Evolutionary conservation across 371 early-diverging fungal genomes (phyloP), one percentile per base, ranked within the genome.

Genomic region (Syncephalastrum contaminatum): DNA sequence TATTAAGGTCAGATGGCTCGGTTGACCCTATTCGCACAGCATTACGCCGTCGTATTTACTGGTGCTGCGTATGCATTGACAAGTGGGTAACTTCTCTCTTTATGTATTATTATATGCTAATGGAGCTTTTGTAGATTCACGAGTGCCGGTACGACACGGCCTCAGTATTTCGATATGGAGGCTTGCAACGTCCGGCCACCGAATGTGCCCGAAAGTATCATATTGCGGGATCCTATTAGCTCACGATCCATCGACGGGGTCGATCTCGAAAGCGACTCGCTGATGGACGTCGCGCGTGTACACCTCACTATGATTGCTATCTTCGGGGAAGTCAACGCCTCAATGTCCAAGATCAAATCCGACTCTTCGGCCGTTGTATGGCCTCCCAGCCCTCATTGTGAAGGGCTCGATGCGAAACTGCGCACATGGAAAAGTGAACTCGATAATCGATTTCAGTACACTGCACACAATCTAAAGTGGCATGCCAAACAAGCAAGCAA

Each of bases 21-120:
- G 40, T 76, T 1, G 78, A 77, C 52, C 64, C 74, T 51, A 70
- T 73, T 7, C 72, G 79, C 15, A 79, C 80, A 59, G 79, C 81
- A 42, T 61, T 80, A 20, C 59, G 86, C 40, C 50, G 84, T 14
- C 65, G 86, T n/a, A 73, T 81, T 1, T 83, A 81, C 56, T 84
- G 83, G 83, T 76, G 80, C 30, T 76, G 75, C 25, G 67, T 80
- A 27, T 72, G 70, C 39, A 65, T 77, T 16, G 78, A 77, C 56
- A 71, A 71, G 73, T 70, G 65, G 57, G 60, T 61, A 24, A 5
- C 8, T 27, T 45, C 24, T 18, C 10, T 52, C 24, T 53, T 20
- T n/a, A 40, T 19, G 39, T 19, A 21, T 42, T 10, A 18, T 44
- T 40, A 42, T 16, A n/a, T 15, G 39, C 20, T 36, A 46, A 30